Conservation (phyloP, 139 green algal species). For the Chlorella sp. region DNA sequence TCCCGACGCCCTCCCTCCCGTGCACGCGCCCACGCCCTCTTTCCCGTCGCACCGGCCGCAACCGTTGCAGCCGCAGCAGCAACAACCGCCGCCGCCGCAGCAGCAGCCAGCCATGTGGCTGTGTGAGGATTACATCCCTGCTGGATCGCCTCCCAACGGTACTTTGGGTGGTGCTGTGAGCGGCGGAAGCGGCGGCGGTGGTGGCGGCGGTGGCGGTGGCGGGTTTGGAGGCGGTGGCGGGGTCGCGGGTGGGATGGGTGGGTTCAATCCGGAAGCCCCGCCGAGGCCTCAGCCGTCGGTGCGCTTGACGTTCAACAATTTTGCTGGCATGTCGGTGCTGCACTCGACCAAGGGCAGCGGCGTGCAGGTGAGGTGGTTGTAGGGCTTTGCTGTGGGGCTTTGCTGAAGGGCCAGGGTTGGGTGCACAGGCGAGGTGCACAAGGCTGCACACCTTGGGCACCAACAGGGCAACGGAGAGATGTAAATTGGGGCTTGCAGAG, state of each 20-base stretch:
- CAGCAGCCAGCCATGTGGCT: background rate
- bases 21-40: background rate
- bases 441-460: no score
- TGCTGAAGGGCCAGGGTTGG: no score
- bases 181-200: no score
- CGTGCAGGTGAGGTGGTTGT: no score
- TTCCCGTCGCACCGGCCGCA: background rate
- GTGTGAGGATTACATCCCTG: background rate
- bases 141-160: constrained; percentile 1
- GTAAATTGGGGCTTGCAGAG: no score
- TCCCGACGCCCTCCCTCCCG: no score
- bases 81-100: background rate
- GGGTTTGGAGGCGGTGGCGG: no score
- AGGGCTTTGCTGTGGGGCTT: no score
- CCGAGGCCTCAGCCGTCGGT: background rate
- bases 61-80: background rate
- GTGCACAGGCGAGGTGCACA: no score
- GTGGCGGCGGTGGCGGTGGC: no score
- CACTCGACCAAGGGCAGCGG: background rate
- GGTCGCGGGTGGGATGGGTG: background rate
- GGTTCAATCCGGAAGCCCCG: background rate
- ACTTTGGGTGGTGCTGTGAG: no score
- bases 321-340: background rate
- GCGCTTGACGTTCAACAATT: constrained; percentile 6
- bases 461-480: no score